Evolutionary conservation across 371 early-diverging fungal species (phyloP).

Genomic region (Smittium culicis): DNA sequence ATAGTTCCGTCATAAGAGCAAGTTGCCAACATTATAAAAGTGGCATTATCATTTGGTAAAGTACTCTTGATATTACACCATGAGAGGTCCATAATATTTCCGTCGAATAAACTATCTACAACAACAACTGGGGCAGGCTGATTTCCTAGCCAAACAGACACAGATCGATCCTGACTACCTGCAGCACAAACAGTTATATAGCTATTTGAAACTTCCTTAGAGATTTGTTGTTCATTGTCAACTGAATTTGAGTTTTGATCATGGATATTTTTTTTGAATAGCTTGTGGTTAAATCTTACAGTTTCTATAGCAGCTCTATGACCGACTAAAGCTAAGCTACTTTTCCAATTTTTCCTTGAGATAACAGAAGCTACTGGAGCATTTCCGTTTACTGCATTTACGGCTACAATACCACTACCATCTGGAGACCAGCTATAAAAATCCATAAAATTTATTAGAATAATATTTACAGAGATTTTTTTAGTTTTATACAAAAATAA

Average conservation of each 20-base stretch:
- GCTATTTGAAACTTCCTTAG: background rate
- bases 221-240: slow-evolving; percentile 15
- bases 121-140: slow-evolving; percentile 58
- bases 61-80: slow-evolving; percentile 42
- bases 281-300: slow-evolving; percentile 62
- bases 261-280: slow-evolving; percentile 40
- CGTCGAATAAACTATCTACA: slow-evolving; percentile 57
- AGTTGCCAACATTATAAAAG: slow-evolving; percentile 67
- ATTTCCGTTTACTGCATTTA: slow-evolving; percentile 74
- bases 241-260: slow-evolving; percentile 9
- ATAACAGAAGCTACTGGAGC: slow-evolving; percentile 75
- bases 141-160: slow-evolving; percentile 81
- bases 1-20: slow-evolving; percentile 91
- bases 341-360: slow-evolving; percentile 57
- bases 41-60: slow-evolving; percentile 35
- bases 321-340: slow-evolving; percentile 75
- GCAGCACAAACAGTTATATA: slow-evolving; percentile 61
- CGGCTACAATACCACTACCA: slow-evolving; percentile 72
- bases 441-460: background rate
- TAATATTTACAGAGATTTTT: no score
- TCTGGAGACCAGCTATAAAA: slow-evolving; percentile 87
- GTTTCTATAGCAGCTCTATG: slow-evolving; percentile 83
- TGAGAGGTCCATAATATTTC: slow-evolving; percentile 71
- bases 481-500: no score
- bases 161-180: slow-evolving; percentile 79